Conservation (phyloP, 1,284 basidiomycete genomes). For the Ceratobasidium papillatum region DNA sequence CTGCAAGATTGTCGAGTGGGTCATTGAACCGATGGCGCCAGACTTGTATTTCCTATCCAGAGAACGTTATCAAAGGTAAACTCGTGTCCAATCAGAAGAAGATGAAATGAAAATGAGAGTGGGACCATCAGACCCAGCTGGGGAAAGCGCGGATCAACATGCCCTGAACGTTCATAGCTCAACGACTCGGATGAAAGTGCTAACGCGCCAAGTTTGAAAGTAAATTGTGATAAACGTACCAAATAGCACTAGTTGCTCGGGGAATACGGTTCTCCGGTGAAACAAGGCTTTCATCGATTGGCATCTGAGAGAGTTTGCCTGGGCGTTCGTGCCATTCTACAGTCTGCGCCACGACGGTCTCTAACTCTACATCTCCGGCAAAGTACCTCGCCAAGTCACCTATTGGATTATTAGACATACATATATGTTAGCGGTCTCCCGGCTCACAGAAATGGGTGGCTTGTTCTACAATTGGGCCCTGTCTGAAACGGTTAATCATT, state of each 20-base stretch:
- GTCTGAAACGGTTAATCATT: constrained; percentile 59
- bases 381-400: constrained; percentile 94
- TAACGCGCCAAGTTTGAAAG: too few species aligned
- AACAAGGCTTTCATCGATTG: constrained; percentile 82
- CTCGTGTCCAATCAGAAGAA: constrained; percentile 31
- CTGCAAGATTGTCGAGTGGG: constrained; percentile 87
- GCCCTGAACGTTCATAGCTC: too few species aligned
- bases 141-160: neutral
- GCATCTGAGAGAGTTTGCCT: constrained; percentile 82
- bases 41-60: constrained; percentile 88
- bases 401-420: constrained; percentile 57
- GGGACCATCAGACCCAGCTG: constrained; percentile 5
- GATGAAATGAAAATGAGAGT: neutral
- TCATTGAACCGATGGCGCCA: constrained; percentile 92
- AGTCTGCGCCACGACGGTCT: constrained; percentile 83
- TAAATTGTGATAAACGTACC: constrained; percentile 56
- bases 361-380: constrained; percentile 93
- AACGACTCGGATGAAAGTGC: too few species aligned
- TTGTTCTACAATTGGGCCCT: constrained; percentile 94
- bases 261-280: constrained; percentile 80
- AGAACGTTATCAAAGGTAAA: constrained; percentile 1
- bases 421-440: neutral
- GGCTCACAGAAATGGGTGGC: constrained; percentile 79
- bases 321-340: constrained; percentile 92
- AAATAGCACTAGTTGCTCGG: constrained; percentile 79